Evolutionary conservation across 306 rosid genomes (phyloP), one percentile per base, ranked within the genome.

Genomic region (Trichosanthes cucumerina): DNA sequence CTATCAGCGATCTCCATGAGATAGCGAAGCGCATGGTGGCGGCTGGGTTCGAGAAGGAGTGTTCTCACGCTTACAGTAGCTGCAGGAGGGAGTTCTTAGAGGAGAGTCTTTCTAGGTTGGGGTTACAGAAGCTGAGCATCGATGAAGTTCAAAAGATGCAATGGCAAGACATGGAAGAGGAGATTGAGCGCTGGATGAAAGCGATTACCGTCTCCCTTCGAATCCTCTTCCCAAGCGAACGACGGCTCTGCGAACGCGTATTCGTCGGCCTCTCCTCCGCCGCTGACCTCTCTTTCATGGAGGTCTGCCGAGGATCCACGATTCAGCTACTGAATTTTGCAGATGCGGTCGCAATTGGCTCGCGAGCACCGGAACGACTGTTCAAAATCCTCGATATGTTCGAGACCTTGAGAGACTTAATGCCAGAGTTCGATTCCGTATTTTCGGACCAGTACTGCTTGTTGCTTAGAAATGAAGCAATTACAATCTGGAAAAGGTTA

Each of bases 1-100:
- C 92, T 2, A 83, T 91, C 84, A 87, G 85, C 79, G 97, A 92
- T 31, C 99, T 95, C 47, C 98, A 92, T 24, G 97, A 95, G 78
- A 95, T 95, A 53, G 97, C 97, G 65, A 90, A 93, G 84, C 91
- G 97, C 2, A 95, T 95, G 99, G 96, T 90, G 54, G 89, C 91
- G 6, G 97, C 93, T 1, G 93, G 96, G 9, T 95, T 89, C 33
- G 93, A 89, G n/a, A 95, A 95, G 79, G 96, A 95, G 89, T 91
- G 98, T 60, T 89, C 92, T 5, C 98, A 91, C 68, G 93, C 91
- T 79, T 95, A 91, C 66, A 90, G 93, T 33, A 90, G 91, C 78
- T 88, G 91, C 88, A 80, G 99, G 81, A 83, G 99, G 36, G 99
- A 92, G 79, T 95, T 95, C 38, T 44, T 92, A 14, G 99, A 92